Base-by-base conservation (phyloP, 202 grass and related monocot species). In the Panicum virgatum region DNA sequence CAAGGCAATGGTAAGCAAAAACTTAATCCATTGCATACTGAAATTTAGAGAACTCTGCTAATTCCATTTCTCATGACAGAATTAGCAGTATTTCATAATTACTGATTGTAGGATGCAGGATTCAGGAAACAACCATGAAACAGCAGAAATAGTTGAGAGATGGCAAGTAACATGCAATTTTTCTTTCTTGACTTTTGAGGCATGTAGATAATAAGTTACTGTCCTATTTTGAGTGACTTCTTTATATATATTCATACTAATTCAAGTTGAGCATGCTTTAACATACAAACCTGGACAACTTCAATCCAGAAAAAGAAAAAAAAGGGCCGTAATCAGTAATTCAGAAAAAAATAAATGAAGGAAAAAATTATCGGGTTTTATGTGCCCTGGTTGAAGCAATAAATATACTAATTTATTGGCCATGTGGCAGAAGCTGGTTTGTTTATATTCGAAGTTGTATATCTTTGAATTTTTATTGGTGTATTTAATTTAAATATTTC, bases 1-100 rank as follows among this genome's bases (percentile, higher is more conserved):
- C 87, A 61, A 89, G 73, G 16, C 39, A 82, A 76, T n/a, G n/a
- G 60, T 27, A 46, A 84, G 19, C 34, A 62, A 36, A 75, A 57
- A 18, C 44, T 2, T 30, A 69, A 83, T 32, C 56, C 32, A 73
- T 73, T 25, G 48, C 39, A 66, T 59, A 10, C n/a, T 58, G 25
- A 54, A 40, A 79, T 56, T 42, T 73, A n/a, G 10, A 82, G 45
- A 72, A 40, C 14, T 39, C 29, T 36, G 54, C 37, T 72, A 75
- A 23, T 29, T 70, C 23, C 23, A 18, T 36, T 78, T 38, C 44
- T 50, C 18, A 53, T 80, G 32, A 54, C 10, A 43, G 1, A 57
- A 37, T 14, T 58, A 42, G 6, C 29, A 34, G 32, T 34, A 3
- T 34, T 34, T 34, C 32, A 34, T 34, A 34, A 34, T 34, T 34